Percentiles rank a stretch among this genome's conserved stretches.
These are phyloP conservation scores for Wallacemonas rigidus DNA, from an alignment of 208 protist species.

Conservation along the genomic window DNA sequence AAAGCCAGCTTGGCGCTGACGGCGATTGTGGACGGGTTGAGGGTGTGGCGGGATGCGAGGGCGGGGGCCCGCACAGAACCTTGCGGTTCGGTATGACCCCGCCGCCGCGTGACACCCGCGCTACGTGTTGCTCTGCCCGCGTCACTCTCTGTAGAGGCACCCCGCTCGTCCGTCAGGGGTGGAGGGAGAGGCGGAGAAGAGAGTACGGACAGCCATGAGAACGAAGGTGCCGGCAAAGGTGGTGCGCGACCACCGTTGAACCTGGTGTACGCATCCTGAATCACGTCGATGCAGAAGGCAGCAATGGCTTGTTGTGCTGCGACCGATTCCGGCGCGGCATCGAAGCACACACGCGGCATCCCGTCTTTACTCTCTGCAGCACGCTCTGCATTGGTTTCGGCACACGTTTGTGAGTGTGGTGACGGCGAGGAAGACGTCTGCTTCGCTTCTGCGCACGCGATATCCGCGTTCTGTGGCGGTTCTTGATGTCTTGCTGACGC, in stretches of 20 bases:
- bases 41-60: not conserved
- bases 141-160: too few relatives aligned
- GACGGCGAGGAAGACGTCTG: too few relatives aligned
- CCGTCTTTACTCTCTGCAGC: not conserved
- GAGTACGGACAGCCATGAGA: not conserved
- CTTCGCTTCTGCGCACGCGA: too few relatives aligned
- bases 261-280: conserved; percentile 34
- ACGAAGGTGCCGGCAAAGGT: not conserved
- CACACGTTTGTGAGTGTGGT: too few relatives aligned
- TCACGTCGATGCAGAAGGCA: conserved; percentile 44
- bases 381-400: too few relatives aligned
- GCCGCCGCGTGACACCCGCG: too few relatives aligned
- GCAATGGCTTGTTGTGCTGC: conserved; percentile 19
- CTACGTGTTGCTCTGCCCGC: too few relatives aligned
- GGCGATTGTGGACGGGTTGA: too few relatives aligned
- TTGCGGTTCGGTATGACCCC: too few relatives aligned
- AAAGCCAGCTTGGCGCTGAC: not conserved
- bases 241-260: conserved; percentile 8
- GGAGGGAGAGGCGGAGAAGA: not conserved
- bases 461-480: too few relatives aligned
- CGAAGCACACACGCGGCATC: not conserved
- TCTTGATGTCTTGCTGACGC: too few relatives aligned
- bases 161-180: not conserved
- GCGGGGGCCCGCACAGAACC: too few relatives aligned
- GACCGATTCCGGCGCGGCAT: not conserved